Evolutionary conservation across 371 early-diverging fungal species (phyloP), one percentile per base, ranked within the genome.

Genomic region (Mortierella polycephala): DNA sequence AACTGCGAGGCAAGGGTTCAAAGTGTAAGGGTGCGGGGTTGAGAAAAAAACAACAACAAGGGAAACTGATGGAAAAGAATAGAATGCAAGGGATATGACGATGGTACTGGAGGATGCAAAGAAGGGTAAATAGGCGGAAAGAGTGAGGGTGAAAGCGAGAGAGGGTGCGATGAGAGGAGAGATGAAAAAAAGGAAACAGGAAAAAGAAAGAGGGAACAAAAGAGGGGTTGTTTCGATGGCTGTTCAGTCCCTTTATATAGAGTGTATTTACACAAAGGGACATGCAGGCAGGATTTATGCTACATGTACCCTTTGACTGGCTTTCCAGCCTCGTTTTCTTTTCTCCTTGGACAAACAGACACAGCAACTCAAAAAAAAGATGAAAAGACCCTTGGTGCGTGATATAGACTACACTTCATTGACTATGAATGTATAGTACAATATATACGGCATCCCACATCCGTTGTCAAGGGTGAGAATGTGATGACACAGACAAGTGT

Each of bases 211-310:
- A 47, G 13, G 50, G n/a, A 46, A 16, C 23, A 47, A 18, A 51
- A 51, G 51, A 51, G 51, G 18, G 51, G 51, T 21, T 46, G 46
- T 46, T 18, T 18, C 20, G 51, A 51, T 51, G 51, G 51, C 47
- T 10, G 14, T 51, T 16, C 51, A 20, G 18, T 13, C 9, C 9
- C 18, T 18, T 18, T 51, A 18, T 51, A 51, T 51, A 18, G n/a
- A 20, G 51, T 21, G 4, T 4, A 30, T 30, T 30, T 30, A 30
- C 30, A 20, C 16, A n/a, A 41, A 46, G 46, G 21, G 60, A 46
- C 60, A 59, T 30, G 30, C 30, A 30, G 30, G 30, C 30, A 30
- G 30, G 30, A 30, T 30, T 30, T 30, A 30, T 30, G 30, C 30
- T 30, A 30, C 4, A 2, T 30, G 30, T 4, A 30, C 30, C 30